Evolutionary conservation across 2,329 filamentous ascomycete genomes (phyloP).

Genomic region (Fusarium azukiicola): DNA sequence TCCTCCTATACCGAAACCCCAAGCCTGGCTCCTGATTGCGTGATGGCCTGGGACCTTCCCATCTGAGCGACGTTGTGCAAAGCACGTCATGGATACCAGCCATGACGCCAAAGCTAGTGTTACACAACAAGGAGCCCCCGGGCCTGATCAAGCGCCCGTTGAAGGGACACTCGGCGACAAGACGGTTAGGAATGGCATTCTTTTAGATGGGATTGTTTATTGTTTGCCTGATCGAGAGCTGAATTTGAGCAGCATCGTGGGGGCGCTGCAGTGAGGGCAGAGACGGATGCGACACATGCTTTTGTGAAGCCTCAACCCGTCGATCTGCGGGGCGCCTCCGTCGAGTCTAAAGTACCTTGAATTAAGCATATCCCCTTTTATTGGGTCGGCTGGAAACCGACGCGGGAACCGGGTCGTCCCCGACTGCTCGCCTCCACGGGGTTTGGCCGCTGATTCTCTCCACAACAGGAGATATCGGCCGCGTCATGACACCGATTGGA

Average conservation of each 20-base stretch:
- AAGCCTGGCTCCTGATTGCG: slow-evolving; percentile 34
- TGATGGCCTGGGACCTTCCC: slow-evolving; percentile 37
- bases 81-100: slow-evolving; percentile 41
- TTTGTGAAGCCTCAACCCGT: not conserved
- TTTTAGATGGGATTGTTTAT: not conserved
- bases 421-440: slow-evolving; percentile 3
- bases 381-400: not conserved
- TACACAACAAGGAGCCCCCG: slow-evolving; percentile 12
- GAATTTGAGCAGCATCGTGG: not conserved
- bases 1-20: not conserved
- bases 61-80: slow-evolving; percentile 24
- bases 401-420: not conserved
- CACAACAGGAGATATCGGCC: slow-evolving; percentile 6
- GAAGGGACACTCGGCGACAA: not conserved
- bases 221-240: not conserved
- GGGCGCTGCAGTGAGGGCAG: not conserved
- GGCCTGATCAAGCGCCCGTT: not conserved
- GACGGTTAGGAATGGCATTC: too few relatives aligned
- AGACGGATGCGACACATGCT: not conserved
- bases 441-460: not conserved
- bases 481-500: not conserved
- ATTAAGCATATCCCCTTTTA: slow-evolving; percentile 3
- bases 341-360: not conserved
- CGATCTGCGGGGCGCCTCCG: not conserved
- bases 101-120: slow-evolving; percentile 32